Base-by-base conservation (phyloP, 768 basidiomycete species). In the Macrolepiota albuminosa region DNA sequence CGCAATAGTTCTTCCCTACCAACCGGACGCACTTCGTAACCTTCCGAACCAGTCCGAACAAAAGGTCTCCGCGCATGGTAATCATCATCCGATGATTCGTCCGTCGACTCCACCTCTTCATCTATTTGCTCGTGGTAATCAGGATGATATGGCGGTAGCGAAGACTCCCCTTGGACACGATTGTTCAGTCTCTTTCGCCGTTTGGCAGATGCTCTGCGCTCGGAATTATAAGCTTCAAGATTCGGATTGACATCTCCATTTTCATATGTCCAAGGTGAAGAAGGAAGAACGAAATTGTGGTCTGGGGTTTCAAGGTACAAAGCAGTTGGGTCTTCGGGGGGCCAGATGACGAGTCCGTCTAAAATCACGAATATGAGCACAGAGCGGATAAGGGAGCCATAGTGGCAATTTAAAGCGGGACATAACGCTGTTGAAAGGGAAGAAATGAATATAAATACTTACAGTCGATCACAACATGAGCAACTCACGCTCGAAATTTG, bases 181-280 rank as follows among this genome's bases (percentile, higher is more conserved):
- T 60, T 52, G 14, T 46, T 14, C 39, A 16, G 7, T 59, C 66
- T 67, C 47, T 68, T 68, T 49, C 64, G 63, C 21, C 68, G 60
- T 37, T 61, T 61, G 51, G 70, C 57, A 43, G 57, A 46, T 57
- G 31, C 57, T 54, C 63, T 52, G 59, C 61, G 48, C 61, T 63
- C 29, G 77, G 77, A 36, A 70, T 84, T 89, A 42, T 83, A 85
- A 0, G 93, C 87, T 42, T 76, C 77, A 10, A 96, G 83, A 40
- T 76, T 68, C 7, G 95, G 95, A 68, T 97, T 97, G 14, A 95
- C 67, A 14, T 78, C 74, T 21, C 78, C 88, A 54, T 89, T 88
- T 63, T 88, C 86, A 68, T 91, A 96, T 14, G 93, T 93, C 88
- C 94, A 97, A 6, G 95, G 93, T 6, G 84, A 85, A 26, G 78